Base-by-base conservation (phyloP, 805 yeast genomes). In the Cyberlindnera suaveolens region DNA sequence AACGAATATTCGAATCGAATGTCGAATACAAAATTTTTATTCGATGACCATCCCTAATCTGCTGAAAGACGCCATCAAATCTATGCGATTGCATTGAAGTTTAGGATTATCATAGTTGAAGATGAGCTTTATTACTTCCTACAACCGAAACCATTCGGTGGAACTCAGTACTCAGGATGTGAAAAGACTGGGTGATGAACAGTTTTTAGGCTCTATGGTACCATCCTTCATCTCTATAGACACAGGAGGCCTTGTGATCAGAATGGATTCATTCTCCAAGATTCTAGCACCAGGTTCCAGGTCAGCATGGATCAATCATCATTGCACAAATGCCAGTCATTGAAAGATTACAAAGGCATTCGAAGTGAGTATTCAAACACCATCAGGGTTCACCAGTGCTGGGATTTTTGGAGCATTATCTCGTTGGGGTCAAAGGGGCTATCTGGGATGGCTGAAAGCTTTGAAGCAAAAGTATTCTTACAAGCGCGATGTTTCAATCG, bases 201-300 rank as follows among this genome's bases (percentile, higher is more conserved):
- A 77, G 49, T 85, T 89, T 64, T 46, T 85, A 46, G 60, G 70
- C 42, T 75, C 82, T 4, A 68, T 89, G 59, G 87, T 83, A 43
- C 81, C 83, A 35, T 85, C 96, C 1, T 86, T 82, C 72, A 63
- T 83, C 47, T 75, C 84, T 18, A 51, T 82, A 53, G 97, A 89
- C 63, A 68, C 73, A 15, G 43, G 31, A 16, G 43, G 39, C 2
- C 30, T 31, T 9, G 43, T 40, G 8, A 20, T 40, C 15, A 19
- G 96, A 90, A 72, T 90, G 58, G 97, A 89, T 63, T 85, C 96
- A 2, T 82, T 85, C 66, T 88, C 96, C 41, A 89, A 89, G 69
- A 89, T 89, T 20, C 67, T 90, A 43, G 96, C 96, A 3, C 97
- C 97, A 15, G 96, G 96, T 53, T 58, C 80, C 27, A 81, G 68